Percentiles rank a stretch among this genome's conserved stretches.
Conservation (phyloP, 208 protist genomes). For the Leishmania major region DNA sequence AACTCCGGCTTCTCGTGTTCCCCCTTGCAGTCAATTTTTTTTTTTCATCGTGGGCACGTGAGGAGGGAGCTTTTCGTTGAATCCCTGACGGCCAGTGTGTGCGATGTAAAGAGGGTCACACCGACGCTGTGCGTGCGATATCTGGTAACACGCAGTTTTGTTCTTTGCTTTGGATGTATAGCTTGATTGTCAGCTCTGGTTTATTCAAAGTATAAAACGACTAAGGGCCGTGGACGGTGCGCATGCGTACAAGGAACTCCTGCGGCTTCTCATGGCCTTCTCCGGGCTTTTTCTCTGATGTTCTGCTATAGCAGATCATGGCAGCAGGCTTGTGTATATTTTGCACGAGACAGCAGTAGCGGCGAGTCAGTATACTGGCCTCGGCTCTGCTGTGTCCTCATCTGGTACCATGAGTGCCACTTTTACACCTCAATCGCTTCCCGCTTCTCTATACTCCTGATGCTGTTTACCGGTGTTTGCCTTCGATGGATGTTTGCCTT, state of each 20-base stretch:
- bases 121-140: background rate
- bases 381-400: background rate
- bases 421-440: background rate
- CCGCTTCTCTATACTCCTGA: background rate
- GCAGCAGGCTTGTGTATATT: too few relatives aligned
- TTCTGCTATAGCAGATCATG: background rate
- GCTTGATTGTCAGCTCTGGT: background rate
- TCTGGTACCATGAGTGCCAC: too few relatives aligned
- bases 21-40: background rate
- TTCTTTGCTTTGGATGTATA: conserved; percentile 7
- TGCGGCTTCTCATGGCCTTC: background rate
- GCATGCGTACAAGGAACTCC: background rate
- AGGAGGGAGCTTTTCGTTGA: background rate
- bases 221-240: too few relatives aligned
- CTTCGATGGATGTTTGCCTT: background rate
- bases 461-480: background rate
- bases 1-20: background rate
- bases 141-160: background rate
- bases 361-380: too few relatives aligned
- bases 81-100: background rate
- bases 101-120: background rate
- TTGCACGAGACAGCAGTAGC: background rate
- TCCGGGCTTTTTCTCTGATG: background rate
- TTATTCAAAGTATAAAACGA: background rate
- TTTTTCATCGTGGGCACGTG: background rate